Evolutionary conservation across 2,329 filamentous ascomycete species (phyloP).

Genomic region (Diaporthe sp.): DNA sequence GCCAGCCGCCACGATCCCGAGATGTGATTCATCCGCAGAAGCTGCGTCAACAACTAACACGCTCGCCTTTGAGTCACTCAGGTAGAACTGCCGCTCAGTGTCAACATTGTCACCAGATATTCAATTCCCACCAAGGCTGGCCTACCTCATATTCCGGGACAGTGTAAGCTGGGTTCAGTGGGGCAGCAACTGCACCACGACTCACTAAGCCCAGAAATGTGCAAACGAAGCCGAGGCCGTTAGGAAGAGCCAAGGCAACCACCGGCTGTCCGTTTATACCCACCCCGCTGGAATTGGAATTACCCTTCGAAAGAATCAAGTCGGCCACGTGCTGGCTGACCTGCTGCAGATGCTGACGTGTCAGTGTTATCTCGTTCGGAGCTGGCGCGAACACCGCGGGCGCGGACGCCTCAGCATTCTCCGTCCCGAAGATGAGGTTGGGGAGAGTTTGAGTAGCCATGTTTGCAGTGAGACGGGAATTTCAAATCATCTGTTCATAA

Average conservation of each 20-base stretch:
- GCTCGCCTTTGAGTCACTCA: constrained; percentile 86
- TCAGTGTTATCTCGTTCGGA: not conserved
- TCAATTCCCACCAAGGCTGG: not conserved
- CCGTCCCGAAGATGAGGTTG: not conserved
- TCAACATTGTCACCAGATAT: not conserved
- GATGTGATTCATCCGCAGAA: constrained; percentile 74
- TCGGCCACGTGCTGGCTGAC: not conserved
- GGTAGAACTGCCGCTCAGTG: constrained; percentile 72
- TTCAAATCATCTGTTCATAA: not conserved
- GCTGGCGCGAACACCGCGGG: not conserved
- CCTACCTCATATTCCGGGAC: constrained; percentile 82
- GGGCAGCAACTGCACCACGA: constrained; percentile 86
- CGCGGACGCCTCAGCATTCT: not conserved
- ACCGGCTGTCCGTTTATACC: constrained; percentile 12
- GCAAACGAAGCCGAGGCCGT: constrained; percentile 74
- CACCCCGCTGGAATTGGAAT: not conserved
- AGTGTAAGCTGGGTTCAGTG: constrained; percentile 90
- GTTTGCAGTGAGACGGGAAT: not conserved
- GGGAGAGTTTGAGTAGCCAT: not conserved
- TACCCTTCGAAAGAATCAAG: not conserved
- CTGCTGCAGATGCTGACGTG: not conserved
- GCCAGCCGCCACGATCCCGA: constrained; percentile 81
- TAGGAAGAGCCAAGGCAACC: constrained; percentile 12
- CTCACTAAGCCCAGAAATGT: constrained; percentile 88
- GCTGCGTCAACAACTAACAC: constrained; percentile 82